These are phyloP conservation scores for Zymoseptoria passerinii DNA, from an alignment of 2,329 filamentous ascomycete species.

Conservation along the genomic window DNA sequence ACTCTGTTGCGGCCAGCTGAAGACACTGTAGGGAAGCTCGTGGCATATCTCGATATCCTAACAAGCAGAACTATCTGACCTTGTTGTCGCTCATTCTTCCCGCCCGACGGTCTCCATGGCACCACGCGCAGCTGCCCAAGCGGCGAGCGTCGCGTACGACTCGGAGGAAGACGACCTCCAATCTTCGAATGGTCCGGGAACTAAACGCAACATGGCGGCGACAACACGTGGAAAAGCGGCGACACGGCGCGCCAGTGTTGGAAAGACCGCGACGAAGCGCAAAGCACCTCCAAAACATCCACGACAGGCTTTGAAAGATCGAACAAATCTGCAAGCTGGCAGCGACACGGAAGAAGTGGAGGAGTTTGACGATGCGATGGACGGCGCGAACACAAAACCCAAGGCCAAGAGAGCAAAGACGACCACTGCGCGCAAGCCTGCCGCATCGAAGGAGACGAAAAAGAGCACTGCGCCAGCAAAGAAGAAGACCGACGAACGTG, in stretches of 20 bases:
- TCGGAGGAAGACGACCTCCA: conserved; percentile 14
- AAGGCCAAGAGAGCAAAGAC: conserved; percentile 28
- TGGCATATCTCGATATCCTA: background rate
- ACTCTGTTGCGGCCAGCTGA: background rate
- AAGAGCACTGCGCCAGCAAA: conserved; percentile 14
- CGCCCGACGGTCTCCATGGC: conserved; percentile 5
- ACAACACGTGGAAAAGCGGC: conserved; percentile 26
- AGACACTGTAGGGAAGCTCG: background rate
- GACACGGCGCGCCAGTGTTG: conserved; percentile 32
- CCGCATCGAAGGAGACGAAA: conserved; percentile 1
- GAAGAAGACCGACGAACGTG: conserved; percentile 25
- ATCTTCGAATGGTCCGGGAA: conserved; percentile 8
- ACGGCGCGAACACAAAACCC: conserved; percentile 23
- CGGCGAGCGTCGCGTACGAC: conserved; percentile 10
- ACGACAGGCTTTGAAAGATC: conserved; percentile 37
- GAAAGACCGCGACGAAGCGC: conserved; percentile 32
- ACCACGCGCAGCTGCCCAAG: conserved; percentile 10
- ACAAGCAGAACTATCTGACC: background rate
- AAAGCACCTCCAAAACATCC: conserved; percentile 28
- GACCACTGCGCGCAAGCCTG: conserved; percentile 20
- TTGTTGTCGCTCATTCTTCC: background rate
- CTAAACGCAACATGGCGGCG: conserved; percentile 4
- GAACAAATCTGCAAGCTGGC: conserved; percentile 29
- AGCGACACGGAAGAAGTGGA: conserved; percentile 36
- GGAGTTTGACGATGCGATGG: conserved; percentile 33